Percentiles rank a stretch among this genome's conserved stretches.
These are phyloP conservation scores for Fusarium irregulare DNA, from an alignment of 2,329 filamentous ascomycete species.

Conservation along the genomic window DNA sequence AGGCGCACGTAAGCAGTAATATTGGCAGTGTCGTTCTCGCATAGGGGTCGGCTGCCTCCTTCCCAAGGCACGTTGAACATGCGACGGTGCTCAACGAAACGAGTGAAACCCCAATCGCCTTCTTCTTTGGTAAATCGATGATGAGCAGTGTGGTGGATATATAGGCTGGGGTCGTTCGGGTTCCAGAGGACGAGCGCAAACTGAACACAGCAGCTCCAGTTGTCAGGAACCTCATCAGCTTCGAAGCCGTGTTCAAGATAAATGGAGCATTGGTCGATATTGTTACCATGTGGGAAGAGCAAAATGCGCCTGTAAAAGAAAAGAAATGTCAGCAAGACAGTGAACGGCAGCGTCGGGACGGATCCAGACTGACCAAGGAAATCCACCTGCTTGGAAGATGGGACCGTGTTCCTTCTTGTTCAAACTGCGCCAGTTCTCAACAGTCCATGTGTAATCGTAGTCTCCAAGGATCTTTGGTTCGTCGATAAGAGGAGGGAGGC, in stretches of 20 bases:
- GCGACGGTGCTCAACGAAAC: slow-evolving; percentile 87
- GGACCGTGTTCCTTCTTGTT: slow-evolving; percentile 88
- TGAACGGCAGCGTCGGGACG: slow-evolving; percentile 45
- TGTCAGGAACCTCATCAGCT: slow-evolving; percentile 78
- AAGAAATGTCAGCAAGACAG: slow-evolving; percentile 36
- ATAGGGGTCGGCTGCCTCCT: slow-evolving; percentile 73
- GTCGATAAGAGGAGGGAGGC: slow-evolving; percentile 76
- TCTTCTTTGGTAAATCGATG: slow-evolving; percentile 97
- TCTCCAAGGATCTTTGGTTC: slow-evolving; percentile 86
- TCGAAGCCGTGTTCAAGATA: slow-evolving; percentile 96
- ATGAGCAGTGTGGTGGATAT: slow-evolving; percentile 83
- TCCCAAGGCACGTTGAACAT: slow-evolving; percentile 87
- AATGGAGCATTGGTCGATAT: slow-evolving; percentile 91
- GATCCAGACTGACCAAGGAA: slow-evolving; percentile 74
- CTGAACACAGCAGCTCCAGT: slow-evolving; percentile 97
- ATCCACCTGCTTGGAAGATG: slow-evolving; percentile 84
- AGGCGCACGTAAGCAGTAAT: slow-evolving; percentile 86
- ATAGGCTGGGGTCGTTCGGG: slow-evolving; percentile 88
- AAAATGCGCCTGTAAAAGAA: slow-evolving; percentile 78
- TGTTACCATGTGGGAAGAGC: slow-evolving; percentile 95
- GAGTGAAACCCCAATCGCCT: slow-evolving; percentile 98
- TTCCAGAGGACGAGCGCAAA: slow-evolving; percentile 97
- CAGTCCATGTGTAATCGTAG: slow-evolving; percentile 83
- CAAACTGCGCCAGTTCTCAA: slow-evolving; percentile 82
- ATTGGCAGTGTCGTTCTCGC: slow-evolving; percentile 81